A percentile compares a stretch with the other conserved stretches of the same genome.
Conservation (phyloP, 768 basidiomycete genomes). For the Harrya chromipes region DNA sequence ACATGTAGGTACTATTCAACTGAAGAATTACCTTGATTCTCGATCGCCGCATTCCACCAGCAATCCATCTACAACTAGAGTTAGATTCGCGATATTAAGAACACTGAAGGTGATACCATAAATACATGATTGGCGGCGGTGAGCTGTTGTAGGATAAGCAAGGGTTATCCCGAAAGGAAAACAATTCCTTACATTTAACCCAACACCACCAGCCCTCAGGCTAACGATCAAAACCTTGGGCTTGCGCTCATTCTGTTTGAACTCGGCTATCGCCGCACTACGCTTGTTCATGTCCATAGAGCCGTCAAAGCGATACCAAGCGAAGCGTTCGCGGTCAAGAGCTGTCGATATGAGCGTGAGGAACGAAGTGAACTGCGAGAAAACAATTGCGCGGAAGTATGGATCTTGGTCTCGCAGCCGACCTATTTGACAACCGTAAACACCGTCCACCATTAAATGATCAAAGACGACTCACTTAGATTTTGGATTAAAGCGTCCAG, state of each 20-base stretch:
- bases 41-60: conserved; percentile 87
- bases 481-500: conserved; percentile 76
- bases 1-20: not conserved
- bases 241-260: conserved; percentile 63
- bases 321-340: conserved; percentile 64
- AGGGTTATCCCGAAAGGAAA: not conserved
- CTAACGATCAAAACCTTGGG: conserved; percentile 78
- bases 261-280: conserved; percentile 69
- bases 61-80: conserved; percentile 70
- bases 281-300: conserved; percentile 87
- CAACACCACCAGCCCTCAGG: conserved; percentile 90
- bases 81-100: not conserved
- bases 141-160: conserved; percentile 39
- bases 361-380: conserved; percentile 89
- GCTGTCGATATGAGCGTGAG: conserved; percentile 75
- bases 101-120: conserved; percentile 52
- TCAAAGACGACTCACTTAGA: conserved; percentile 47
- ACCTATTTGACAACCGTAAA: conserved; percentile 35
- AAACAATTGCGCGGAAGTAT: conserved; percentile 79
- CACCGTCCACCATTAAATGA: not conserved
- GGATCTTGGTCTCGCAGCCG: conserved; percentile 69
- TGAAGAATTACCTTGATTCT: conserved; percentile 62
- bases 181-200: conserved; percentile 62
- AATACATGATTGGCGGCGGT: conserved; percentile 84
- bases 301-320: conserved; percentile 85